Base-by-base conservation (phyloP, 2,329 filamentous ascomycete species). In the Colletotrichum costaricense region DNA sequence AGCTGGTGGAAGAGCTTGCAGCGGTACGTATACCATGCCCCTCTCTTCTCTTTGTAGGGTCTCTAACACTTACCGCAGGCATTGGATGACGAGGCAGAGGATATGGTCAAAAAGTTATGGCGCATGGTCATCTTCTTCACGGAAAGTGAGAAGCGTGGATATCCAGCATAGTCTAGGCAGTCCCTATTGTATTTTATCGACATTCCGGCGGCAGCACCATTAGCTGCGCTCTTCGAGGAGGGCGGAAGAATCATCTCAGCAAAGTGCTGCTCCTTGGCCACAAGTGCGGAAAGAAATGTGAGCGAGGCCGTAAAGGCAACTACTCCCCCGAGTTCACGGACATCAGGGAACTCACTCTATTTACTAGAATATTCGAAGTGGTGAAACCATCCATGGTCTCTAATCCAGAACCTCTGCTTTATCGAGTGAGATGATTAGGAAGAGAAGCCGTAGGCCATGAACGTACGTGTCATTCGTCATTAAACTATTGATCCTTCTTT, bases 111-210 rank as follows among this genome's bases (percentile, higher is more conserved):
- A 90, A 98, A 98, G 86, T 89, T 99, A 46, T 99, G 97, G 97
- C 91, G 96, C 63, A 97, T 98, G 95, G 92, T 98, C 71, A 97
- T 98, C 79, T 98, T 98, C 90, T 98, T 96, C 79, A 97, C 94
- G 6, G 96, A 98, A 83, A 94, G 93, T 79, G 96, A 98, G 88
- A 97, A 97, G 86, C 88, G 95, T 75, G 95, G 95, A 2, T 86
- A 98, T 74, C 93, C 93, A 24, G 90, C 91, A 63, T 94, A 86
- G 60, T 57, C 55, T 70, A 71, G 67, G 67, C 67, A 73, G 22
- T 46, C 28, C 76, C 67, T 12, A 35, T 62, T 73, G 62, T 73
- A 73, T 62, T 62, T 57, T 73, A 66, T 54, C 59, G 62, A 67
- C 69, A 46, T 64, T 63, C 14, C 7, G 46, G 67, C 46, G 62